phyloP scores from a whole-genome alignment of 139 green algal species.

The Chlorella sorokiniana region DNA sequence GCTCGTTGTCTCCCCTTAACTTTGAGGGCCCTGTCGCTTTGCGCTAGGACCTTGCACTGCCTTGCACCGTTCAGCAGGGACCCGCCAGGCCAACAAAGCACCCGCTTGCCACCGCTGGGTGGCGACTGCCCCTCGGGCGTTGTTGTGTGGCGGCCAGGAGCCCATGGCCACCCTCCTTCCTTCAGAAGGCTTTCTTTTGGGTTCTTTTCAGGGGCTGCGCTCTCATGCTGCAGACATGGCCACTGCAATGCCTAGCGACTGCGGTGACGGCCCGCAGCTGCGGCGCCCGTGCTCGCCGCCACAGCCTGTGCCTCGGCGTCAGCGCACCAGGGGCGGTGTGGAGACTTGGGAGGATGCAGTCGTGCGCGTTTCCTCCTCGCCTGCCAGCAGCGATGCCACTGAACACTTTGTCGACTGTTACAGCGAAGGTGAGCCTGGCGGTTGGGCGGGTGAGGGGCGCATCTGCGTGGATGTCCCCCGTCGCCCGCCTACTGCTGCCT shows the following conservation, averaged over 20 bases:
- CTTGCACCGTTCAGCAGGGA: too few species aligned
- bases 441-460: neutral
- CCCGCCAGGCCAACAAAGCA: too few species aligned
- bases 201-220: too few species aligned
- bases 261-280: neutral
- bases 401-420: slow-evolving; percentile 13
- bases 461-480: neutral
- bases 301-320: neutral
- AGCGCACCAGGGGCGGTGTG: neutral
- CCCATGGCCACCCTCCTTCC: too few species aligned
- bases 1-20: too few species aligned
- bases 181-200: too few species aligned
- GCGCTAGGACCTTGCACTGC: too few species aligned
- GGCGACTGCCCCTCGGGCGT: too few species aligned
- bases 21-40: too few species aligned
- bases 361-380: neutral
- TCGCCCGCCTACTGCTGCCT: neutral
- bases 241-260: neutral
- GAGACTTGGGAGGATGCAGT: slow-evolving; percentile 1
- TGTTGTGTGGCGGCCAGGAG: too few species aligned
- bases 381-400: slow-evolving; percentile 14
- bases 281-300: slow-evolving; percentile 6
- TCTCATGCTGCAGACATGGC: too few species aligned
- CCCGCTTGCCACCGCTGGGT: too few species aligned
- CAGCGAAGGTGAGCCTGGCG: slow-evolving; percentile 12